Conservation (phyloP, 2,329 filamentous ascomycete genomes). For the Didymella arachidicola region DNA sequence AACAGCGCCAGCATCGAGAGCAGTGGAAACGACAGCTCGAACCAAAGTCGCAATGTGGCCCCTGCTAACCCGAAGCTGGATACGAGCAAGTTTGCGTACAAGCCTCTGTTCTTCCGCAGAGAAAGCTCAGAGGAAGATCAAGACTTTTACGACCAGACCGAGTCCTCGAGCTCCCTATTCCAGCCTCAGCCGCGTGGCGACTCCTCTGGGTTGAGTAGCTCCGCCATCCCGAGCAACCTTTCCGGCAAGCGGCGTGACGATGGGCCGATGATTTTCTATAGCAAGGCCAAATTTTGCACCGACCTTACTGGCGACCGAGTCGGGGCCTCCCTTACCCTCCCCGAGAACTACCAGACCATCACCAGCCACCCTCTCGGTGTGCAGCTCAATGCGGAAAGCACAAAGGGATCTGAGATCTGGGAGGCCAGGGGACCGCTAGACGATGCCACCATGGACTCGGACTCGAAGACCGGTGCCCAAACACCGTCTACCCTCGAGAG, state of each 20-base stretch:
- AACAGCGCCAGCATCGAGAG: slow-evolving; percentile 33
- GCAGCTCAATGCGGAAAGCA: not conserved
- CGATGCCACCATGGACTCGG: slow-evolving; percentile 29
- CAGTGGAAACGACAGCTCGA: slow-evolving; percentile 27
- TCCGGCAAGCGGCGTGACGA: slow-evolving; percentile 65
- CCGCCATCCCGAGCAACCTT: slow-evolving; percentile 56
- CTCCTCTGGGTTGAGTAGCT: slow-evolving; percentile 56
- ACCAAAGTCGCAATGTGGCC: slow-evolving; percentile 28
- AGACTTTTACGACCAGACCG: slow-evolving; percentile 44
- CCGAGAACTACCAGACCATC: slow-evolving; percentile 42
- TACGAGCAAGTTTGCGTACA: slow-evolving; percentile 53
- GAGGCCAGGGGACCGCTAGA: slow-evolving; percentile 41
- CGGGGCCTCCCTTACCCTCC: slow-evolving; percentile 28
- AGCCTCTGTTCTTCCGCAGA: slow-evolving; percentile 58
- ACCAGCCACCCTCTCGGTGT: slow-evolving; percentile 46
- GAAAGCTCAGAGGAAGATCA: slow-evolving; percentile 53
- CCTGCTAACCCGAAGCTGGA: slow-evolving; percentile 34
- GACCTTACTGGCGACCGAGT: slow-evolving; percentile 73
- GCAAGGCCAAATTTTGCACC: slow-evolving; percentile 78
- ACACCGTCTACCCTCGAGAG: slow-evolving; percentile 39
- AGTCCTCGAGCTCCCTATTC: slow-evolving; percentile 42
- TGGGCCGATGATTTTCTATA: slow-evolving; percentile 85
- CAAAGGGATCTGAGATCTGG: slow-evolving; percentile 35
- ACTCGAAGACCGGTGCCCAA: slow-evolving; percentile 44
- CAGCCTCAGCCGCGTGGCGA: slow-evolving; percentile 42